These are phyloP conservation scores for Solanum tarijense DNA, from an alignment of 257 asterid species.

Conservation along the genomic window DNA sequence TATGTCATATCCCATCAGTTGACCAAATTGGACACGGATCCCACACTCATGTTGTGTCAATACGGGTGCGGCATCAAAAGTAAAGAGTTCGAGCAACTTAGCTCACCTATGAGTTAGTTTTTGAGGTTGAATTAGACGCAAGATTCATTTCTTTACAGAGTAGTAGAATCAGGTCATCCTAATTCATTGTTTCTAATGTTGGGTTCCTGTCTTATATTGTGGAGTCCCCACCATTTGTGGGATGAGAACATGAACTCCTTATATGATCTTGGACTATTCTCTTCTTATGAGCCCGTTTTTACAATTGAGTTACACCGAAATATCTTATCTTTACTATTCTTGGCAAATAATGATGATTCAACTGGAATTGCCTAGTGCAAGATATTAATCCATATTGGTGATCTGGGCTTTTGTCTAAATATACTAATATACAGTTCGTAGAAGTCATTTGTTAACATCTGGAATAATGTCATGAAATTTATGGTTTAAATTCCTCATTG, in stretches of 20 bases:
- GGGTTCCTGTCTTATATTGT: background rate
- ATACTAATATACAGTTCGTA: background rate
- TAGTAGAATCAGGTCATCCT: background rate
- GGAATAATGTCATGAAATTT: background rate
- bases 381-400: background rate
- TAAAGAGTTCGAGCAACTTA: too few species aligned
- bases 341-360: background rate
- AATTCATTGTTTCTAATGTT: background rate
- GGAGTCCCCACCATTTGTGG: background rate
- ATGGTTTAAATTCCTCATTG: background rate
- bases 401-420: background rate
- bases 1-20: too few species aligned
- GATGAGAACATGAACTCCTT: background rate
- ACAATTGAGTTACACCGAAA: background rate
- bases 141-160: too few species aligned
- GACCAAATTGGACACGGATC: too few species aligned
- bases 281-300: background rate
- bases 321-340: background rate
- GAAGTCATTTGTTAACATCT: background rate
- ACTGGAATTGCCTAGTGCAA: background rate
- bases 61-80: too few species aligned
- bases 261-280: background rate
- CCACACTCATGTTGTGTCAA: too few species aligned
- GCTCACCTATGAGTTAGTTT: background rate
- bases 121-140: background rate